phyloP scores from a whole-genome alignment of 2,329 filamentous ascomycete species.

The Neofusicoccum kwambonambiense region DNA sequence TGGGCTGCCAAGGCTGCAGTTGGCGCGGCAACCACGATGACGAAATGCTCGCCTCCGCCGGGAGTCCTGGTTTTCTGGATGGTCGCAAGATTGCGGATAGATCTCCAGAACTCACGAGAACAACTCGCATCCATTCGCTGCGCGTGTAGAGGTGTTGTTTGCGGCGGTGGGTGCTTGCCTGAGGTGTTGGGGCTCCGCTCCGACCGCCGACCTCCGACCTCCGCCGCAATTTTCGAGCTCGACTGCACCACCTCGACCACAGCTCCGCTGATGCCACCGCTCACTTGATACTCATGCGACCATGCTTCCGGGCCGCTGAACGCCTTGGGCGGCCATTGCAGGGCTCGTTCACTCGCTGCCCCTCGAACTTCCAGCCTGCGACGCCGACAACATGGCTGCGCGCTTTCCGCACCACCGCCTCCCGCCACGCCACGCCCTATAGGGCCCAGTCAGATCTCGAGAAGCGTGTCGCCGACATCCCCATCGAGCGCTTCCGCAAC shows the following conservation, averaged over 20 bases:
- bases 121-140: neutral
- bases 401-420: conserved; percentile 27
- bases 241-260: neutral
- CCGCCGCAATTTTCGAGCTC: neutral
- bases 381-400: conserved; percentile 14
- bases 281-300: conserved; percentile 44
- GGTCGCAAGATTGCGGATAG: too few relatives aligned
- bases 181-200: neutral
- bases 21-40: conserved; percentile 10
- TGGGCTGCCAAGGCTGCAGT: conserved; percentile 12
- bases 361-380: conserved; percentile 24
- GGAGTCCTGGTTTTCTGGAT: neutral
- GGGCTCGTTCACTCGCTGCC: conserved; percentile 25
- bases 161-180: neutral
- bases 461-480: conserved; percentile 68
- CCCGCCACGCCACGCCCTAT: conserved; percentile 36
- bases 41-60: neutral
- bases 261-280: conserved; percentile 9
- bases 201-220: conserved; percentile 10
- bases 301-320: conserved; percentile 47
- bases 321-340: conserved; percentile 40
- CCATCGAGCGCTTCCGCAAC: conserved; percentile 79
- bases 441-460: conserved; percentile 55
- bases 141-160: neutral
- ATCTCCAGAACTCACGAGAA: too few relatives aligned